Conservation (phyloP, 2,329 filamentous ascomycete genomes). For the Colletotrichum trifolii region DNA sequence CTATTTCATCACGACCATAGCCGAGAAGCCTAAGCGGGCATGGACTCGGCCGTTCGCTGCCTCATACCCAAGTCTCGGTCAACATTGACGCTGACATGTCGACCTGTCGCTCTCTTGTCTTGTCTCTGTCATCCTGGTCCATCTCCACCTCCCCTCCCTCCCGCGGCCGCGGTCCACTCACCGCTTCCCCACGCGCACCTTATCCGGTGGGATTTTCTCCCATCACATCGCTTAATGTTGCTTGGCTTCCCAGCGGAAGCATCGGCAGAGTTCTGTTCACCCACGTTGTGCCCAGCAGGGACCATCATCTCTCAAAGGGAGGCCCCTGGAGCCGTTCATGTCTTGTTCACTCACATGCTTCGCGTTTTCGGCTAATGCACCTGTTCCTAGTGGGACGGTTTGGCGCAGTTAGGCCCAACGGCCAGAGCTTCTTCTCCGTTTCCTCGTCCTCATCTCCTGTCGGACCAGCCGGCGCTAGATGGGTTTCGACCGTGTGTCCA, state of each 20-base stretch:
- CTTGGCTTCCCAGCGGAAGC: not conserved
- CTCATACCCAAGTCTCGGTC: conserved; percentile 2
- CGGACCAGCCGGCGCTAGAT: conserved; percentile 14
- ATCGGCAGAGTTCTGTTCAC: conserved; percentile 23
- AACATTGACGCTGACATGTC: conserved; percentile 2
- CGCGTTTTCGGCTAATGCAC: not conserved
- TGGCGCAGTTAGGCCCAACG: conserved; percentile 1
- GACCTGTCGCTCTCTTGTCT: not conserved
- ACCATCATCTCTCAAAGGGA: not conserved
- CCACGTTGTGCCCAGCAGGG: conserved; percentile 12
- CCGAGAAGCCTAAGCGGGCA: conserved; percentile 5
- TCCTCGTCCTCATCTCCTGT: conserved; percentile 14
- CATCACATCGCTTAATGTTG: conserved; percentile 19
- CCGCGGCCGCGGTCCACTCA: not conserved
- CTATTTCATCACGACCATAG: not conserved
- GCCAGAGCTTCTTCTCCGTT: not conserved
- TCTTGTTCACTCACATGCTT: conserved; percentile 20
- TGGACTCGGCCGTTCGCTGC: not conserved
- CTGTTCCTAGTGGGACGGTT: not conserved
- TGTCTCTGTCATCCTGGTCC: conserved; percentile 2
- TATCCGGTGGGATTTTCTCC: not conserved
- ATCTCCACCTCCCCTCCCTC: not conserved
- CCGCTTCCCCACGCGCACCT: not conserved
- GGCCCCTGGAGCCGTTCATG: not conserved
- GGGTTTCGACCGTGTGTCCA: not conserved